Base-by-base conservation (phyloP, 768 basidiomycete species). In the Leucocoprinus leucothites region DNA sequence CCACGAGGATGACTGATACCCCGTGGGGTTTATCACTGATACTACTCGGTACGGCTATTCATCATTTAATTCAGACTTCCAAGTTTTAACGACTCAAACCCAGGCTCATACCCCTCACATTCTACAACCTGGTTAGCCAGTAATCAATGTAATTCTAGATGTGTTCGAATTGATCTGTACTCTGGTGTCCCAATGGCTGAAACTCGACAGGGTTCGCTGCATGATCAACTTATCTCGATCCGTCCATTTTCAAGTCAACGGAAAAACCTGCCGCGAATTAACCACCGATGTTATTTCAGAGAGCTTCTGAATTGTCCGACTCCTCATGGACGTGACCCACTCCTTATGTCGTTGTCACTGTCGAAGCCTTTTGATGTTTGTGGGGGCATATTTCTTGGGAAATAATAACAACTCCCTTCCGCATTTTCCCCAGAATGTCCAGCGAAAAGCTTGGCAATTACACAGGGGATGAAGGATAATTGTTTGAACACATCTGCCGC, bases 1-100 rank as follows among this genome's bases (percentile, higher is more conserved):
- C 53, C 58, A 67, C n/a, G 69, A 71, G 45, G 68, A 71, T 19
- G 64, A 70, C 57, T 70, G 47, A 60, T 35, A 11, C 22, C 22
- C 34, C 26, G n/a, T 3, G 24, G 11, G 31, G 28, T 16, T 18
- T 14, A 19, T 16, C 31, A 24, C 4, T 31, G 9, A 36, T 25
- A 14, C 22, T 28, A 26, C 16, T 38, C 24, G 31, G 45, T 53
- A 53, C 34, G 35, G 40, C 9, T 41, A 13, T 8, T 11, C 21
- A n/a, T n/a, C 14, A 26, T 28, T 21, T 31, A 16, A 42, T 34
- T 48, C 25, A 9, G 28, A 40, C 6, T 26, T 35, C 42, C 16
- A 13, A 19, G 16, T 9, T n/a, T 48, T 42, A 28, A 49, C 19
- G 28, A 42, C n/a, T 7, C n/a, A 18, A 25, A 21, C 18, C 26